phyloP scores from a whole-genome alignment of 106 monocot genomes.

The Narthecium ossifragum region DNA sequence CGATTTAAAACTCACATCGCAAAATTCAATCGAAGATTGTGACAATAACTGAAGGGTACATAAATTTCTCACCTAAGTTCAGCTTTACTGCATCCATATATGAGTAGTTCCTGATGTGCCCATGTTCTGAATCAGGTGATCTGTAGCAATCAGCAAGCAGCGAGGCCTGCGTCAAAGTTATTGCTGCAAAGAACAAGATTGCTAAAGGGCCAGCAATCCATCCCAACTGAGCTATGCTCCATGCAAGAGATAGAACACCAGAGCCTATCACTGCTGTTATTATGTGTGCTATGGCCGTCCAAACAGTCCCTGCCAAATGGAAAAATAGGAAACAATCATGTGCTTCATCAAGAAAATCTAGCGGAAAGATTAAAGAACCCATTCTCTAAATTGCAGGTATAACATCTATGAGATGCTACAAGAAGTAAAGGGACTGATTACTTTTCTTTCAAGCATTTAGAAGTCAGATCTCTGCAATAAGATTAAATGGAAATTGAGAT shows the following conservation, averaged over 20 bases:
- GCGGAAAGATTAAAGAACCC: no score
- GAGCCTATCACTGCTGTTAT: conserved; percentile 82
- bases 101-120: conserved; percentile 17
- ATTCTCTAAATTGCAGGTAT: no score
- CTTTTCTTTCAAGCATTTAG: no score
- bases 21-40: background rate
- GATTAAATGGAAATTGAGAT: no score
- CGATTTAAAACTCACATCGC: no score
- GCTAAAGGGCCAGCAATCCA: conserved; percentile 56
- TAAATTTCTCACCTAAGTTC: conserved; percentile 15
- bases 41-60: no score
- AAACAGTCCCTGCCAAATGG: conserved; percentile 27
- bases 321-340: background rate
- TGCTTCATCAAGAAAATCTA: no score
- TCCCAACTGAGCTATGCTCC: conserved; percentile 69
- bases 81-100: conserved; percentile 29
- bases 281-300: conserved; percentile 50
- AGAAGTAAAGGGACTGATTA: no score
- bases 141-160: conserved; percentile 20
- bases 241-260: conserved; percentile 68
- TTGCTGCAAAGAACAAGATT: conserved; percentile 19
- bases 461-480: no score
- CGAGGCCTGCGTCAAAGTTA: background rate
- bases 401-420: no score
- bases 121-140: conserved; percentile 14